phyloP scores from a whole-genome alignment of 805 yeast genomes.

The Candida schatavii region DNA sequence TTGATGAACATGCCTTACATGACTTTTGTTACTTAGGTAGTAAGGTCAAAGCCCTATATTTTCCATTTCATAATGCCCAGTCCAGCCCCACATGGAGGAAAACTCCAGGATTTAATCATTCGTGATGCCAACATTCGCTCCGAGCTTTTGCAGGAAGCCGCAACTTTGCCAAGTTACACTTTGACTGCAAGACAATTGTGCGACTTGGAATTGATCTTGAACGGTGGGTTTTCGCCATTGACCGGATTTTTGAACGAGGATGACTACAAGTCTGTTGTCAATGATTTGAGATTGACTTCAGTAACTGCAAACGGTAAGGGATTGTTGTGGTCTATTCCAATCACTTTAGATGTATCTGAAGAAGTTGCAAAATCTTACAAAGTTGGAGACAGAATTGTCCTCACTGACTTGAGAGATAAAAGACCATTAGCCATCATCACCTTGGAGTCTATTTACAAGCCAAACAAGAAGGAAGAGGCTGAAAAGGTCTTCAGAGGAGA shows the following conservation, averaged over 20 bases:
- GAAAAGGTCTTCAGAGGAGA: conserved; percentile 90
- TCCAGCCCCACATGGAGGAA: conserved; percentile 87
- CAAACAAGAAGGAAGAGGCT: conserved; percentile 80
- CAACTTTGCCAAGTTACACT: conserved; percentile 40
- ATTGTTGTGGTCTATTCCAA: conserved; percentile 87
- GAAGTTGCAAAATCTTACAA: conserved; percentile 39
- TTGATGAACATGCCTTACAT: no score
- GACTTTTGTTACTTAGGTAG: no score
- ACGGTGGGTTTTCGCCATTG: conserved; percentile 92
- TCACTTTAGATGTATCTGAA: conserved; percentile 73
- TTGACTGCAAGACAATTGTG: conserved; percentile 88
- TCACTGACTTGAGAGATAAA: conserved; percentile 81
- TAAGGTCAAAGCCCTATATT: not conserved
- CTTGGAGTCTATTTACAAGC: conserved; percentile 73
- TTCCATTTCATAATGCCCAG: conserved; percentile 46
- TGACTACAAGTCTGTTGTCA: conserved; percentile 68
- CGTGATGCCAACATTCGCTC: conserved; percentile 68
- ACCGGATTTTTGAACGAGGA: conserved; percentile 63
- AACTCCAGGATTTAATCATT: conserved; percentile 75
- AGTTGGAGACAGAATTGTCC: conserved; percentile 62
- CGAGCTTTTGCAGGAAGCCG: conserved; percentile 53
- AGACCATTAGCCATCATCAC: conserved; percentile 78
- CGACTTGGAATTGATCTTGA: conserved; percentile 85
- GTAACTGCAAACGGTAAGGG: conserved; percentile 49
- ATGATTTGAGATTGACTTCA: conserved; percentile 64